phyloP scores from a whole-genome alignment of 140 eudicot species.

The Bidens hawaiensis region DNA sequence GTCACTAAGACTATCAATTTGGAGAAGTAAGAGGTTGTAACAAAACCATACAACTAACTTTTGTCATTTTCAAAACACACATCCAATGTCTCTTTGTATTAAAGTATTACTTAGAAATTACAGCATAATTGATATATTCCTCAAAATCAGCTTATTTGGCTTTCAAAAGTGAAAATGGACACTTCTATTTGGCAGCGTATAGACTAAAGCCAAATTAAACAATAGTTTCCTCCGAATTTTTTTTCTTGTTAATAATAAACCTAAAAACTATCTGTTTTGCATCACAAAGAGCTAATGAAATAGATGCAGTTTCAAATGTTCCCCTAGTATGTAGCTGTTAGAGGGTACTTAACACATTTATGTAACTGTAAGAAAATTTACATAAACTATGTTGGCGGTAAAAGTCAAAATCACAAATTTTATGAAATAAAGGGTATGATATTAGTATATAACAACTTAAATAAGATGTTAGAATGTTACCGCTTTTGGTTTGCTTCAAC shows the following conservation, averaged over 20 bases:
- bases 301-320: neutral
- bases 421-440: neutral
- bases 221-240: neutral
- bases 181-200: too few relatives aligned
- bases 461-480: slow-evolving; percentile 40
- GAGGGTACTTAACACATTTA: slow-evolving; percentile 8
- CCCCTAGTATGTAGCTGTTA: neutral
- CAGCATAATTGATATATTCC: neutral
- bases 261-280: too few relatives aligned
- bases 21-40: neutral
- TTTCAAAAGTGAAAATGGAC: neutral
- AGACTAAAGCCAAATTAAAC: neutral
- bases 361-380: neutral
- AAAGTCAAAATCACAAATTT: neutral
- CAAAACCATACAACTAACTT: neutral
- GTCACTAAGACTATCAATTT: neutral
- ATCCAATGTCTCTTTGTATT: neutral
- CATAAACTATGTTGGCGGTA: neutral
- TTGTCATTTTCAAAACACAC: too few relatives aligned
- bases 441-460: neutral
- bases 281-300: neutral
- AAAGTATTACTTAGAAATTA: neutral
- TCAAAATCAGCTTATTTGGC: neutral
- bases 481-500: slow-evolving; percentile 60
- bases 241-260: neutral